Evolutionary conservation across 2,329 filamentous ascomycete species (phyloP), one percentile per base, ranked within the genome.

Genomic region (Fusarium sp.): DNA sequence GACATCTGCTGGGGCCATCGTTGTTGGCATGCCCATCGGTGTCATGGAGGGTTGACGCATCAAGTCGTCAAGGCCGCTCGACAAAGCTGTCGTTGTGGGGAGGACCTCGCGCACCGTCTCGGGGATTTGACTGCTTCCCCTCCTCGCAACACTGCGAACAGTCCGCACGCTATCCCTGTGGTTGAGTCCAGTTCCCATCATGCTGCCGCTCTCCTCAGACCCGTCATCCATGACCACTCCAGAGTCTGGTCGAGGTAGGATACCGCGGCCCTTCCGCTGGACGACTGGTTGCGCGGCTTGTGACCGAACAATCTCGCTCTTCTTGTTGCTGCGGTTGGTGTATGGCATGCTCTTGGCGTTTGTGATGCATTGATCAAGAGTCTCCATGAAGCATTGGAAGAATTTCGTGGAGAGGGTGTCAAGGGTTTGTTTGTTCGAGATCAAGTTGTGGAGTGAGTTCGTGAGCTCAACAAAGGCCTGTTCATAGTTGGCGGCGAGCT

Each of bases 311-410:
- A 80, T 75, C 39, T 84, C 83, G 56, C 77, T 80, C 67, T 81
- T 82, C 68, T 84, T 84, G 77, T 84, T 85, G 72, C 83, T 84
- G 13, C 83, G 77, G 67, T 85, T 85, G 2, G 82, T 78, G 66
- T 85, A 85, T 1, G 83, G 83, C 80, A 82, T 83, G 48, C 68
- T 82, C 61, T 83, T 81, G 0, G 83, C 83, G 25, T 80, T 74
- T 32, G 74, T 61, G 37, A 83, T 80, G 62, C 83, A 85, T 16
- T 81, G 79, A 27, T 84, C 81, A 4, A 85, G 71, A 0, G 83
- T 82, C 68, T 85, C 83, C 23, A 84, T 74, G 63, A 85, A 85
- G 71, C 82, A 84, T 41, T 84, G 83, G 39, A 83, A 82, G 63
- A 84, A 84, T 59, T 83, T 82, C 18, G 81, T 82, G 0, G 82